Base-by-base conservation (phyloP, 139 green algal genomes). In the Zygnema cylindricum region DNA sequence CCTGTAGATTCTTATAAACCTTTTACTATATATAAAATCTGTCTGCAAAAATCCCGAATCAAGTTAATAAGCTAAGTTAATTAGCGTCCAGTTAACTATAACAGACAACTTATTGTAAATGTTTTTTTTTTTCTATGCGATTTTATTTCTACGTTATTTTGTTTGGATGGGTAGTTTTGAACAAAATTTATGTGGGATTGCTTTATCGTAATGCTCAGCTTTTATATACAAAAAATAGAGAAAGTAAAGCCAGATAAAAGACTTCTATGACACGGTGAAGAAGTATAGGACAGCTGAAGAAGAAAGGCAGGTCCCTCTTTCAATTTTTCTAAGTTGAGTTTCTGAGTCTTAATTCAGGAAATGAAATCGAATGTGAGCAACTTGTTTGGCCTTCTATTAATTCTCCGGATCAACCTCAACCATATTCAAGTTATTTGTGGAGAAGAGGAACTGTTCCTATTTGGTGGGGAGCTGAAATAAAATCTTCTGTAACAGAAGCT, bases 301-400 rank as follows among this genome's bases (percentile, higher is more conserved):
- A n/a, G n/a, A n/a, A n/a, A n/a, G n/a, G n/a, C n/a, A n/a, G n/a
- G n/a, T n/a, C n/a, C n/a, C n/a, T n/a, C n/a, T n/a, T n/a, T n/a
- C n/a, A n/a, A n/a, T n/a, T n/a, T n/a, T n/a, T n/a, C n/a, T n/a
- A n/a, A n/a, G n/a, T n/a, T n/a, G n/a, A n/a, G n/a, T n/a, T n/a
- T n/a, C n/a, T n/a, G n/a, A n/a, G n/a, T 81, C 21, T 21, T 16
- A 7, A 84, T 54, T 3, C 97, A 0, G 97, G 96, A 69, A 99
- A 99, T 89, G 97, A 99, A 93, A 96, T 99, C 23, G 97, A 99
- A 93, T 97, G 95, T 43, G 97, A 99, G 89, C 96, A 98, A 89
- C 85, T 99, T 25, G 88, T 96, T 0, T 98, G 95, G 95, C 40
- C 22, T 38, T 40, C 41, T 71, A 16, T 7, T 43, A 16, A 16